Conservation (phyloP, 805 yeast genomes). For the Sugiyamaella boreocaroliniensis region DNA sequence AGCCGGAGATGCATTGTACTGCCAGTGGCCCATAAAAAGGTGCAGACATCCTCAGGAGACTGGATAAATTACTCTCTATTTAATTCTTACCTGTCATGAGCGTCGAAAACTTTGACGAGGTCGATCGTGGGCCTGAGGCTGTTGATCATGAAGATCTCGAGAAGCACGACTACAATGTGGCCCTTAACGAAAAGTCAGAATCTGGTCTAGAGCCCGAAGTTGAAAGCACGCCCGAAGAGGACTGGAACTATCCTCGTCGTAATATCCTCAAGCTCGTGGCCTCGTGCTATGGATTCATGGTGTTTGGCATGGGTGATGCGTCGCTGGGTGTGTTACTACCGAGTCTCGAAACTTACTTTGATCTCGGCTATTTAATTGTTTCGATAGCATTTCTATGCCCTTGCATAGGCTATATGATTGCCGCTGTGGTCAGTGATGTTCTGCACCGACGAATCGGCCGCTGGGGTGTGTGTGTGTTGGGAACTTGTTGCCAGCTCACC, state of each 20-base stretch:
- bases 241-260: conserved; percentile 14
- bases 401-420: conserved; percentile 46
- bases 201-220: no score
- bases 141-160: no score
- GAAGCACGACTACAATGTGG: no score
- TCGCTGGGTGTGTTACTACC: conserved; percentile 56
- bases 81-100: no score
- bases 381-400: conserved; percentile 47
- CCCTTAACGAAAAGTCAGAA: no score
- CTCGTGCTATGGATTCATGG: conserved; percentile 30
- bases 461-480: conserved; percentile 38
- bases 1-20: no score
- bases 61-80: no score
- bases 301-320: conserved; percentile 55
- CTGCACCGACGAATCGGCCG: conserved; percentile 43
- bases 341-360: conserved; percentile 40
- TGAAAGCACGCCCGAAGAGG: not conserved
- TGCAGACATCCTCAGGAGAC: no score
- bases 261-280: conserved; percentile 13
- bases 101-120: no score
- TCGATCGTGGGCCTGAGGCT: no score
- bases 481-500: conserved; percentile 31
- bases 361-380: conserved; percentile 41
- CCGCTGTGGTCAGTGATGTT: conserved; percentile 44
- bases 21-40: no score